phyloP scores from a whole-genome alignment of 768 basidiomycete species.

The Scleroderma bovista region DNA sequence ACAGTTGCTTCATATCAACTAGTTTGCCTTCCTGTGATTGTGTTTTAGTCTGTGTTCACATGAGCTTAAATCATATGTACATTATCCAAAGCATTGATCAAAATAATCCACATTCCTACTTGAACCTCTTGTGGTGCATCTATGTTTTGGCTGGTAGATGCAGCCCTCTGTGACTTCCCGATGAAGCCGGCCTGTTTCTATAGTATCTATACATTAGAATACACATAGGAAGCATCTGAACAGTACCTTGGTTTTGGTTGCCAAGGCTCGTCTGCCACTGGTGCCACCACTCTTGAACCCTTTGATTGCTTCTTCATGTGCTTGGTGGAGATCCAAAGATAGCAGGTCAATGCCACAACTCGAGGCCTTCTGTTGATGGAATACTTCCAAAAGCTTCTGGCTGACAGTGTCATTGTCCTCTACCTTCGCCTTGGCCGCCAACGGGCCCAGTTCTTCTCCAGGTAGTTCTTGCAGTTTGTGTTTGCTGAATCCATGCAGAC shows the following conservation, averaged over 20 bases:
- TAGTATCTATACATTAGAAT: background rate
- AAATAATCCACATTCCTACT: background rate
- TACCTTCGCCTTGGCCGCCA: background rate
- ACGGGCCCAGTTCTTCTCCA: background rate
- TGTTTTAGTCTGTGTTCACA: background rate
- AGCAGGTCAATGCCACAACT: background rate
- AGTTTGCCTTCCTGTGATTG: background rate
- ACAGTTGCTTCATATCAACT: background rate
- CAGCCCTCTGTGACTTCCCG: background rate
- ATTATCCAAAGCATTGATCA: background rate
- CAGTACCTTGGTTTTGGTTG: background rate
- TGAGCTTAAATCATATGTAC: background rate
- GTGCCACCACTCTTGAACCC: background rate
- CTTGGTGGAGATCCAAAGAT: background rate
- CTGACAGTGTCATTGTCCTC: background rate
- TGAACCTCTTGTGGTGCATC: background rate
- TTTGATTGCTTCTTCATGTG: background rate
- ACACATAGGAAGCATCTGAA: background rate
- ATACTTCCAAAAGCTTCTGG: background rate
- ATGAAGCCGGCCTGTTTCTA: background rate
- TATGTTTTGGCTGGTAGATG: background rate
- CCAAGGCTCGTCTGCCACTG: too few species aligned
- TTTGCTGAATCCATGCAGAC: slow-evolving; percentile 3
- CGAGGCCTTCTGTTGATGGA: background rate
- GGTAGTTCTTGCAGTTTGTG: background rate